Percentiles rank a stretch among this genome's conserved stretches.
Evolutionary conservation across 2,329 filamentous ascomycete genomes (phyloP).

Genomic region (Neodidymelliopsis sp.): DNA sequence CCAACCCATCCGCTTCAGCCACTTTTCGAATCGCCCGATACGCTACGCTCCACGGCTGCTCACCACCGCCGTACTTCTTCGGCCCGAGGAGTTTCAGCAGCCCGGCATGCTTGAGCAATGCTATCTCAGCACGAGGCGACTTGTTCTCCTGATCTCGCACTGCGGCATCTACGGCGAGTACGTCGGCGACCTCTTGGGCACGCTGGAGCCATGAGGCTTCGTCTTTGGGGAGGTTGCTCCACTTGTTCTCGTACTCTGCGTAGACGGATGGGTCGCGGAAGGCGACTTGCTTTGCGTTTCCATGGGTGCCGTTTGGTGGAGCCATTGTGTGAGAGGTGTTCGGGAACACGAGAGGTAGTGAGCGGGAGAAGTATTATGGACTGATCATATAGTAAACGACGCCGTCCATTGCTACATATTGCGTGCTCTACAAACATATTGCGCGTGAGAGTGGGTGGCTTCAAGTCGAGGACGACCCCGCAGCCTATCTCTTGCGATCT

Average conservation of each 20-base stretch:
- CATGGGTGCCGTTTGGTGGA: constrained; percentile 18
- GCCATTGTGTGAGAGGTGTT: too few species aligned
- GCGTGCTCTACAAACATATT: constrained; percentile 13
- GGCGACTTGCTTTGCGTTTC: constrained; percentile 22
- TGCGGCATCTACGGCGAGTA: constrained; percentile 59
- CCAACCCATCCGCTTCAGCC: constrained; percentile 67
- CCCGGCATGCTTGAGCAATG: constrained; percentile 60
- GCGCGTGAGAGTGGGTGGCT: not conserved
- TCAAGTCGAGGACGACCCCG: not conserved
- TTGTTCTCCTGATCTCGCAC: constrained; percentile 61
- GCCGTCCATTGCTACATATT: constrained; percentile 16
- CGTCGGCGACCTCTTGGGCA: constrained; percentile 58
- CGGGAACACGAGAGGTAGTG: too few species aligned
- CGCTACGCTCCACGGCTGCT: constrained; percentile 61
- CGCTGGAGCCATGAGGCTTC: constrained; percentile 57
- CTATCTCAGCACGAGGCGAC: constrained; percentile 59
- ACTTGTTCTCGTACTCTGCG: constrained; percentile 49
- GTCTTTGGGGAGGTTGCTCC: constrained; percentile 49
- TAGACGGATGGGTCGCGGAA: constrained; percentile 52
- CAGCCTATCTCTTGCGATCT: not conserved
- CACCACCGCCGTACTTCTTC: constrained; percentile 61
- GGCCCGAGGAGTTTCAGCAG: constrained; percentile 61
- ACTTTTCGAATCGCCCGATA: constrained; percentile 69
- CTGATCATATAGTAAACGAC: not conserved
- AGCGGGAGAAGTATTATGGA: too few species aligned